Evolutionary conservation across 2,329 filamentous ascomycete species (phyloP), one percentile per base, ranked within the genome.

Genomic region (Penicillium sp.): DNA sequence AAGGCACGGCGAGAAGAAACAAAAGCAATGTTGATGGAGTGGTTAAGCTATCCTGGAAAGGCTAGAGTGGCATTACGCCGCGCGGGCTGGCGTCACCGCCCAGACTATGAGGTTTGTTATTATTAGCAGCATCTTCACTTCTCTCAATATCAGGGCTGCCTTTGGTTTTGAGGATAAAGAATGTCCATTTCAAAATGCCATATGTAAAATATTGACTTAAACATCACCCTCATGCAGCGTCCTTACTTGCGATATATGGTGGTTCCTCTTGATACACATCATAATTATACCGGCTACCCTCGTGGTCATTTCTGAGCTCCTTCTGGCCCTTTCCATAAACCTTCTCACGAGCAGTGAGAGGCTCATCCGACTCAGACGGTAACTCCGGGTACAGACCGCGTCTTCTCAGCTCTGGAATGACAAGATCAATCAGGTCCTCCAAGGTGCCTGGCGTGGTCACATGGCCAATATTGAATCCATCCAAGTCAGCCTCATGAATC

Each of bases 251-350:
- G 60, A 41, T 67, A 59, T 76, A 78, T 4, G 77, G 73, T 25
- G 67, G 55, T 34, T 86, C 83, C 65, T 88, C 84, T 57, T 82
- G 72, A 64, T 88, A 89, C 1, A 86, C 82, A 65, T 84, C 79
- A 64, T 88, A 89, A 74, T 85, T 87, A 69, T 88, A 89, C 62
- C 66, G 72, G 52, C 81, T 84, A 0, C 86, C 87, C 0, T 77
- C 68, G 71, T 89, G 87, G 71, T 89, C 87, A 62, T 76, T 76
- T 39, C 86, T 77, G 59, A 89, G 68, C 14, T 79, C 76, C 5
- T 73, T 79, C 70, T 88, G 86, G 0, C 86, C 87, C 61, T 77
- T 78, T 0, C 86, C 86, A 70, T 88, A 88, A 0, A 88, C 75
- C 73, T 84, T 88, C 73, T 89, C 87, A 17, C 86, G 75, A 0